A percentile compares a stretch with the other conserved stretches of the same genome.
These are phyloP conservation scores for Aspergillus bertholletiae DNA, from an alignment of 495 filamentous ascomycete species.

Conservation along the genomic window DNA sequence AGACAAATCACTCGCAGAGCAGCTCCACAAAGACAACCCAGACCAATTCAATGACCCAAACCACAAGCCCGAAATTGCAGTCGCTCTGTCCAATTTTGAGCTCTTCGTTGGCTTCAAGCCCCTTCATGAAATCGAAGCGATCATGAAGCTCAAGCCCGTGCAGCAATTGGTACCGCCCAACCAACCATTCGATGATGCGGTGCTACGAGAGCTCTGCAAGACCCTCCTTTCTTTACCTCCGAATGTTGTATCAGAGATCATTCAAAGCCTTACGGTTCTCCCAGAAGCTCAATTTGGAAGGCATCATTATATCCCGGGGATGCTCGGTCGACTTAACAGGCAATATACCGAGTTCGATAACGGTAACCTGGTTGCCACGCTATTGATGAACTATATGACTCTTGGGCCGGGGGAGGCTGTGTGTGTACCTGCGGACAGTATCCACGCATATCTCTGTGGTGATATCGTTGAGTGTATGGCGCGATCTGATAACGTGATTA, in stretches of 20 bases:
- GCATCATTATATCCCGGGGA: slow-evolving; percentile 55
- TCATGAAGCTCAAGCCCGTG: slow-evolving; percentile 56
- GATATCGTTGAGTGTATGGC: slow-evolving; percentile 88
- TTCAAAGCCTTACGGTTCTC: slow-evolving; percentile 46
- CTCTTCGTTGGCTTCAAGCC: slow-evolving; percentile 77
- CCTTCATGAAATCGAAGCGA: slow-evolving; percentile 51
- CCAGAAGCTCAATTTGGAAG: slow-evolving; percentile 47
- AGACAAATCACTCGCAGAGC: slow-evolving; percentile 58
- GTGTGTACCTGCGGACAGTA: slow-evolving; percentile 73
- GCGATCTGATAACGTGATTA: slow-evolving; percentile 74
- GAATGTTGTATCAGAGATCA: slow-evolving; percentile 44
- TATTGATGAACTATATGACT: slow-evolving; percentile 70
- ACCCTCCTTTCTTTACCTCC: slow-evolving; percentile 53
- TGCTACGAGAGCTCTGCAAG: slow-evolving; percentile 56
- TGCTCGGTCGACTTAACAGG: slow-evolving; percentile 60
- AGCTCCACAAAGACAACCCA: slow-evolving; percentile 62
- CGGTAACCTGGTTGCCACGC: slow-evolving; percentile 61
- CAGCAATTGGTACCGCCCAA: slow-evolving; percentile 49
- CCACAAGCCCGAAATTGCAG: slow-evolving; percentile 81
- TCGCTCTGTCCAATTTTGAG: slow-evolving; percentile 73
- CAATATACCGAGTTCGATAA: slow-evolving; percentile 57
- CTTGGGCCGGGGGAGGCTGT: slow-evolving; percentile 64
- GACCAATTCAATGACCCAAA: slow-evolving; percentile 67
- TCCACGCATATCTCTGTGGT: slow-evolving; percentile 74
- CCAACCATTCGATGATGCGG: slow-evolving; percentile 53